phyloP scores from a whole-genome alignment of 768 basidiomycete species.

The Lactarius sanguifluus region DNA sequence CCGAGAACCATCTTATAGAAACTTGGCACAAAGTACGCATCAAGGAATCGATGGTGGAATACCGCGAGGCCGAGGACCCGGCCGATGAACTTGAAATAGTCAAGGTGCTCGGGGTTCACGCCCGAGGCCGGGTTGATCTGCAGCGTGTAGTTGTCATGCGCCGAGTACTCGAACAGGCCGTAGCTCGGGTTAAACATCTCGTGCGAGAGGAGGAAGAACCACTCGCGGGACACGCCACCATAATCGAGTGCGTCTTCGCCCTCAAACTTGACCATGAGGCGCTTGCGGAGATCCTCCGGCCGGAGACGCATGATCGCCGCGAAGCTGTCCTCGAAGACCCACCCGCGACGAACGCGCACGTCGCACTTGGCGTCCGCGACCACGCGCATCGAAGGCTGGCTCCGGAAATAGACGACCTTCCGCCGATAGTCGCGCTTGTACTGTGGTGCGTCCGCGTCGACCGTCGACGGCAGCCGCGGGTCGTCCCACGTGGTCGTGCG shows the following conservation, averaged over 20 bases:
- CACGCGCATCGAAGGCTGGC: slow-evolving; percentile 80
- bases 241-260: slow-evolving; percentile 81
- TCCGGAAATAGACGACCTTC: slow-evolving; percentile 91
- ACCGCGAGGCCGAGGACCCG: slow-evolving; percentile 71
- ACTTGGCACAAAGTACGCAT: slow-evolving; percentile 76
- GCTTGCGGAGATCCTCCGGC: slow-evolving; percentile 66
- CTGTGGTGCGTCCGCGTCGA: slow-evolving; percentile 90
- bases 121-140: slow-evolving; percentile 77
- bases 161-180: slow-evolving; percentile 79
- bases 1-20: slow-evolving; percentile 78
- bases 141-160: slow-evolving; percentile 77
- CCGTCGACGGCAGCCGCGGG: slow-evolving; percentile 76
- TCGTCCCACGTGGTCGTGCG: slow-evolving; percentile 93
- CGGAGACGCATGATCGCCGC: slow-evolving; percentile 78
- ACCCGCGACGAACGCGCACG: slow-evolving; percentile 74
- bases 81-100: slow-evolving; percentile 83
- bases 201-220: slow-evolving; percentile 84
- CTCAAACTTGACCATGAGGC: slow-evolving; percentile 73
- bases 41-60: slow-evolving; percentile 76
- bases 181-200: slow-evolving; percentile 83
- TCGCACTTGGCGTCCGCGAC: slow-evolving; percentile 77
- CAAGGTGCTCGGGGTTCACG: slow-evolving; percentile 74
- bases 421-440: slow-evolving; percentile 92
- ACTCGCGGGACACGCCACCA: slow-evolving; percentile 79
- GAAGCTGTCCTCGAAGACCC: slow-evolving; percentile 87